Evolutionary conservation across 1,284 basidiomycete genomes (phyloP), one percentile per base, ranked within the genome.

Genomic region (Trametes polyzona): DNA sequence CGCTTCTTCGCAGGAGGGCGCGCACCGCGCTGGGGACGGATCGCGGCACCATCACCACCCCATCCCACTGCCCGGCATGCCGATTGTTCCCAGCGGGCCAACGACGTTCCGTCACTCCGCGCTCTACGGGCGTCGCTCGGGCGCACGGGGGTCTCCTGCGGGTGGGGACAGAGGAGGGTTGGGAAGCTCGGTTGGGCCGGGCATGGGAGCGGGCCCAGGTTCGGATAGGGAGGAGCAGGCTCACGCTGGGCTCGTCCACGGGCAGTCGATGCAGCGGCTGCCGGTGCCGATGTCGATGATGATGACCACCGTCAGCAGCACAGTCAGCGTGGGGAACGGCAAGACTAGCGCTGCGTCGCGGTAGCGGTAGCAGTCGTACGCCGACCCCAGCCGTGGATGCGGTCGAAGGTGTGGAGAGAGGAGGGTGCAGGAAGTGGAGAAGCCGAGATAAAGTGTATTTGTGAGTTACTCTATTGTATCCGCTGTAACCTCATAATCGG

Each of bases 241-340:
- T 33, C 61, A 63, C 32, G 61, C 61, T 27, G 61, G 61, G 30
- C 43, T 63, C 32, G 52, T 19, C 46, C 53, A 59, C 23, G 61
- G 55, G 49, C 54, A 59, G 55, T 52, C 40, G 27, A 46, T 63
- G 44, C 60, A 61, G 54, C 48, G 61, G 37, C 47, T 60, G 40
- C 59, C 60, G 21, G 50, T 67, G 47, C 60, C 67, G 23, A 54
- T 64, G 54, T 59, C 65, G 24, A 63, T 65, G 62, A 57, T 61
- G 47, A 65, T 69, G 63, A 59, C 64, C 29, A 67, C 62, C 8
- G 65, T 68, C 49, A 68, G 65, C 27, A 69, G 68, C 57, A 65
- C 63, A 27, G 66, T 67, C 14, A 64, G 58, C 53, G 65, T 64
- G 33, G 86, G 83, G 24, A 50, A 46, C 14, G 40, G 17, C 27